Base-by-base conservation (phyloP, 2,329 filamentous ascomycete species). In the Dactylonectria macrodidyma region DNA sequence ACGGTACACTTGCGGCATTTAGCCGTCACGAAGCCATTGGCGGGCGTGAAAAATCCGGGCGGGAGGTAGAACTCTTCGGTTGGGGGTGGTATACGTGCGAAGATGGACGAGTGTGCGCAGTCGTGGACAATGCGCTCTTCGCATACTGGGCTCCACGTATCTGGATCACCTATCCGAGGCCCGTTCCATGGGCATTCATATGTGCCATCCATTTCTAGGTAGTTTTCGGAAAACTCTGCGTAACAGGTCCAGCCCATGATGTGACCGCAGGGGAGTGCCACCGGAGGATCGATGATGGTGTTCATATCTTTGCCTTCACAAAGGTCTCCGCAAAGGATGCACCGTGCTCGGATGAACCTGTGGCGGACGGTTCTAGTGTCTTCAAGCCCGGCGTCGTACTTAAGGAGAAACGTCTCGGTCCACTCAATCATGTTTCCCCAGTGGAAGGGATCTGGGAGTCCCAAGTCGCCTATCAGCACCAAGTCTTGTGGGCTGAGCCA, bases 241-340 rank as follows among this genome's bases (percentile, higher is more conserved):
- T 74, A 74, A 44, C 73, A 75, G 2, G 57, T 48, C 24, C 55
- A 46, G 3, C 69, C 70, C 38, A 75, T 70, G 12, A 75, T 68
- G 46, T 75, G 73, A 2, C 73, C 73, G 22, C 73, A 75, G 1
- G 73, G 70, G 24, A 75, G 66, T 8, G 65, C 19, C 3, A 66
- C 50, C 22, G 62, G 52, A 10, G 46, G 6, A 2, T 68, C 33
- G 24, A 66, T 33, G 22, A 63, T 22, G 16, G 5, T 19, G 11
- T 52, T 34, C 10, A 57, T 44, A 24, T 66, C 51, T 1, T 14
- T 8, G 48, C 10, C 54, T 16, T 73, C 58, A 33, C 73, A 75
- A 8, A 68, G 60, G 5, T 10, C 19, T n/a, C 60, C 59, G 58
- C 73, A 75, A 3, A 48, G 33, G 19, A 56, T 66, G 46, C 73